These are phyloP conservation scores for Astrephomene gubernaculifera DNA, from an alignment of 139 green algal species.

Conservation along the genomic window DNA sequence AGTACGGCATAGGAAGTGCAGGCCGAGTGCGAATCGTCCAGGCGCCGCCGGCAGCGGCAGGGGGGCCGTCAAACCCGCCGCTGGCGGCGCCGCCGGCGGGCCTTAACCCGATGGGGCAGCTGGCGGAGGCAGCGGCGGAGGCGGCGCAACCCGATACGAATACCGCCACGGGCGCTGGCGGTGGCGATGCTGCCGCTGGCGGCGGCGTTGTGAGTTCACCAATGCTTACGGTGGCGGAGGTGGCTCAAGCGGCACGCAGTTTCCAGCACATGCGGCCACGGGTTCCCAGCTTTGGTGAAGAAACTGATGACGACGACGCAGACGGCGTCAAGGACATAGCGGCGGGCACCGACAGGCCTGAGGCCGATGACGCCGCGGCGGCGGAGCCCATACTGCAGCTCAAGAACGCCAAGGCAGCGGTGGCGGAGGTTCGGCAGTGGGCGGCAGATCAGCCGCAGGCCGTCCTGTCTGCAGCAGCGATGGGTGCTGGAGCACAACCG, in stretches of 20 bases:
- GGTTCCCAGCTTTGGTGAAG: not conserved
- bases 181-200: not conserved
- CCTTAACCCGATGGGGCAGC: no score
- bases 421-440: not conserved
- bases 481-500: not conserved
- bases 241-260: conserved; percentile 5
- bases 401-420: conserved; percentile 22
- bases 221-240: not conserved
- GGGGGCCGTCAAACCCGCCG: no score
- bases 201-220: not conserved
- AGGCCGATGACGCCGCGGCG: not conserved
- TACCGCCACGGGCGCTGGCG: no score
- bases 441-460: not conserved
- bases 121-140: not conserved
- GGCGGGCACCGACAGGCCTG: no score
- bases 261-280: conserved; percentile 14
- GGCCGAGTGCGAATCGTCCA: no score
- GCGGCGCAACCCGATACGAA: not conserved
- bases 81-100: no score
- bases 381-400: conserved; percentile 5
- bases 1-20: no score
- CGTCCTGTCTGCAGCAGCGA: not conserved
- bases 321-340: no score
- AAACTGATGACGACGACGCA: not conserved
- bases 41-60: no score